phyloP scores from a whole-genome alignment of 495 filamentous ascomycete species.

The Stereocaulon alpinum region DNA sequence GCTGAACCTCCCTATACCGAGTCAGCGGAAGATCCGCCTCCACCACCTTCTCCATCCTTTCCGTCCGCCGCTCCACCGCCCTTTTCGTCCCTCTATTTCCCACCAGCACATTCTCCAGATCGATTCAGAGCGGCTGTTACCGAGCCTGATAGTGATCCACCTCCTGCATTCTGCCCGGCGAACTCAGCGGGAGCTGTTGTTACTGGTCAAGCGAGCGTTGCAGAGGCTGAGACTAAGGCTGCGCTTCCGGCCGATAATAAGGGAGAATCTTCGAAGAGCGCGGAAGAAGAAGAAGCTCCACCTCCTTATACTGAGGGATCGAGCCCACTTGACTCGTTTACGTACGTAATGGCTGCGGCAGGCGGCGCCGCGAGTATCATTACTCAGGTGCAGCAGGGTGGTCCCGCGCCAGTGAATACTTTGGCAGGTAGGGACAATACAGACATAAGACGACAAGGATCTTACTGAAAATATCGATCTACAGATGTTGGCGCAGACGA shows the following conservation, averaged over 20 bases:
- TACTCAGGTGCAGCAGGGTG: constrained; percentile 93
- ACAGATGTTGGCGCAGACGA: constrained; percentile 83
- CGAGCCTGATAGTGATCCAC: constrained; percentile 46
- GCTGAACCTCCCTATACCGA: constrained; percentile 40
- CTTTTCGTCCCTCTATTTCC: constrained; percentile 21
- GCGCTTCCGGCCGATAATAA: constrained; percentile 72
- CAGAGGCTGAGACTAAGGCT: constrained; percentile 70
- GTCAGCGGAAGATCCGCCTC: constrained; percentile 17
- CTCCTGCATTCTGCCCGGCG: constrained; percentile 47
- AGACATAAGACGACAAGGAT: neutral
- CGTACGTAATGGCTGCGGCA: constrained; percentile 95
- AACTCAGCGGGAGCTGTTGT: constrained; percentile 33
- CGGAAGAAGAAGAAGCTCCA: constrained; percentile 84
- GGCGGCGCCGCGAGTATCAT: constrained; percentile 96
- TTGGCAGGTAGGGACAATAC: constrained; percentile 58
- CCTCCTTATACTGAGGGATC: constrained; percentile 92
- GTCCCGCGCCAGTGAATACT: constrained; percentile 59
- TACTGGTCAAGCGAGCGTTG: constrained; percentile 40
- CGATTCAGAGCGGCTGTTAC: constrained; percentile 43
- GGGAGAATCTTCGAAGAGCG: constrained; percentile 55
- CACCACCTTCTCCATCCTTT: constrained; percentile 7
- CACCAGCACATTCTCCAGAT: constrained; percentile 36
- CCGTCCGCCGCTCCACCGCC: constrained; percentile 17
- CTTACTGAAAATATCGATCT: neutral
- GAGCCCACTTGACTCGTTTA: constrained; percentile 85